Base-by-base conservation (phyloP, 1,284 basidiomycete species). In the Inonotus hispidus region DNA sequence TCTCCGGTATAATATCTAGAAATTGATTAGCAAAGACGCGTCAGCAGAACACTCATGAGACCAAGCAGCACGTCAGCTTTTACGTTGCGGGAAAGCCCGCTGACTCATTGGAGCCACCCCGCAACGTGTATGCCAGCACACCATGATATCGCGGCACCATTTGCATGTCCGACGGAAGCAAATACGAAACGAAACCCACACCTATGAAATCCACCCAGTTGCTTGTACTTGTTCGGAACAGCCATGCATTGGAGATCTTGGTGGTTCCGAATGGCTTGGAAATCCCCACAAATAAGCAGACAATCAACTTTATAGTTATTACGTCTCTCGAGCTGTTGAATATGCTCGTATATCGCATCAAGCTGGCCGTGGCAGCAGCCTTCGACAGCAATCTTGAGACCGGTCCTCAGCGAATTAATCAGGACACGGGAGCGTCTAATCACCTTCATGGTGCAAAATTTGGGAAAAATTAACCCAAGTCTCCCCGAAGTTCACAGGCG, bases 301-400 rank as follows among this genome's bases (percentile, higher is more conserved):
- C 95, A 76, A 69, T 96, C 92, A 58, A 96, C 83, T 56, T 84
- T 86, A 71, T 86, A 85, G 16, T 75, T 73, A 68, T 89, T 82
- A 66, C 72, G 74, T 4, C 69, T 69, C 71, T 94, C 90, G 56
- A 91, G 82, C 21, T 76, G 68, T 1, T 75, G 75, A 56, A 98
- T 85, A 21, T 88, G 83, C n/a, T 77, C 73, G 76, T 98, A 99
- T 61, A 97, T 98, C 8, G 83, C 82, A 70, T 92, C 87, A 11
- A 97, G 84, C 65, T 87, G 83, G 54, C 95, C 97, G 71, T 99
- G 96, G 68, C 91, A 94, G 78, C 96, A 99, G 8, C 97, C 97
- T 78, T 98, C 88, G 29, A 98, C 80, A 11, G 95, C 95, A 62
- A 98, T 79, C 90, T 94, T 50, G 55, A 14, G 41, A 7, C 7